Percentiles rank a stretch among this genome's conserved stretches.
phyloP scores from a whole-genome alignment of 495 filamentous ascomycete genomes.

The Penicillium odoratum region DNA sequence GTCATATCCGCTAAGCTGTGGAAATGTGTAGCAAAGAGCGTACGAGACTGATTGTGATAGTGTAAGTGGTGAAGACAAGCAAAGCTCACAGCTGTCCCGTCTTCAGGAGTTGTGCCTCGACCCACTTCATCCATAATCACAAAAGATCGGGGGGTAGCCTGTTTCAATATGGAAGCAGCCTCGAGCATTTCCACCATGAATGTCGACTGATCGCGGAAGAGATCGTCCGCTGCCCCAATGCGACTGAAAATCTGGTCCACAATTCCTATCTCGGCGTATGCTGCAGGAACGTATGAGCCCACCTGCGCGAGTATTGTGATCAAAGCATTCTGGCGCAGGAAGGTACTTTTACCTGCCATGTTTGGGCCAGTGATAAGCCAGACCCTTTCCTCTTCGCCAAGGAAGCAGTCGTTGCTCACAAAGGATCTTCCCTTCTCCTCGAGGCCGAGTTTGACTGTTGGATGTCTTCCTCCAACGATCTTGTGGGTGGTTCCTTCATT shows the following conservation, averaged over 20 bases:
- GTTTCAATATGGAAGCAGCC: conserved; percentile 52
- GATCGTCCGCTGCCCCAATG: conserved; percentile 88
- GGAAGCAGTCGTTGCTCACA: conserved; percentile 80
- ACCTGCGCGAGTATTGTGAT: conserved; percentile 91
- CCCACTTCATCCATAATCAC: conserved; percentile 99
- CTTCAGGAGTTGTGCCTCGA: conserved; percentile 87
- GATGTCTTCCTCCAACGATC: conserved; percentile 82
- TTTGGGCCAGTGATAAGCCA: conserved; percentile 98
- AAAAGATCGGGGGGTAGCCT: conserved; percentile 60
- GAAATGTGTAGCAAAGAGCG: conserved; percentile 94
- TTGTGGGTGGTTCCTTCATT: conserved; percentile 57
- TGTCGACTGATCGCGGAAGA: conserved; percentile 89
- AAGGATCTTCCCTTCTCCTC: conserved; percentile 79
- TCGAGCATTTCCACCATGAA: conserved; percentile 75
- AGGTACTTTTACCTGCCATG: conserved; percentile 97
- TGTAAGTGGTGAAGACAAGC: conserved; percentile 83
- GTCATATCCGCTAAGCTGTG: conserved; percentile 81
- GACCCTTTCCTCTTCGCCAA: conserved; percentile 66
- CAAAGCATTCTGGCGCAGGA: conserved; percentile 89
- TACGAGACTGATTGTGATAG: conserved; percentile 70
- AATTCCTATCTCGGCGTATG: conserved; percentile 78
- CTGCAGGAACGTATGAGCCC: conserved; percentile 87
- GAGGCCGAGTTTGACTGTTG: conserved; percentile 82
- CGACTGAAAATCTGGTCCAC: conserved; percentile 92
- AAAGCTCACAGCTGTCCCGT: conserved; percentile 86